phyloP scores from a whole-genome alignment of 2,329 filamentous ascomycete species.

The Colletotrichum orbiculare region DNA sequence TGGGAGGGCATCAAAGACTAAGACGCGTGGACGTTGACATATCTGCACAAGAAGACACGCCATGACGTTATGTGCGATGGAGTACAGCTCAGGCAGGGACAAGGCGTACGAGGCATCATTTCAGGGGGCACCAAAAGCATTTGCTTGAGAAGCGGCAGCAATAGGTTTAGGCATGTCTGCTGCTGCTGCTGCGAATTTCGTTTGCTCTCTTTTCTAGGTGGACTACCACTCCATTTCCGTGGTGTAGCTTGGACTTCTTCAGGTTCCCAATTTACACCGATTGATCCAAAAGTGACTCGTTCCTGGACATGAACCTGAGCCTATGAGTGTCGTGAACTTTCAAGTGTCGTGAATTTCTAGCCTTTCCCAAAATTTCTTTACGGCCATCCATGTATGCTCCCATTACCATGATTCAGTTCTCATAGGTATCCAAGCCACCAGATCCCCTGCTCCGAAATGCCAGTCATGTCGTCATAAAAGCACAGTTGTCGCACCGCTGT shows the following conservation, averaged over 20 bases:
- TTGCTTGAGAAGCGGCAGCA: not conserved
- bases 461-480: slow-evolving; percentile 30
- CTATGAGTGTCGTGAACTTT: too few species aligned
- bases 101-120: slow-evolving; percentile 31
- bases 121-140: slow-evolving; percentile 21
- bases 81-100: slow-evolving; percentile 10
- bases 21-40: slow-evolving; percentile 1
- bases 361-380: too few species aligned
- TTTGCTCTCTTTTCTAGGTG: too few species aligned
- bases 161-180: not conserved
- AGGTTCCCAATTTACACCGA: too few species aligned
- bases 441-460: slow-evolving; percentile 1
- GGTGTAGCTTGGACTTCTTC: too few species aligned
- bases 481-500: slow-evolving; percentile 6
- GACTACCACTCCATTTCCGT: too few species aligned
- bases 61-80: slow-evolving; percentile 2
- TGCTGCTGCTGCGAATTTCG: too few species aligned
- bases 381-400: not conserved
- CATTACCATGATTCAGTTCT: not conserved
- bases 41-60: slow-evolving; percentile 2
- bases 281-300: too few species aligned
- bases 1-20: slow-evolving; percentile 39
- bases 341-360: too few species aligned
- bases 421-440: slow-evolving; percentile 20
- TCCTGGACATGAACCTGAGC: too few species aligned